Evolutionary conservation across 2,329 filamentous ascomycete species (phyloP), one percentile per base, ranked within the genome.

Genomic region (Aspergillus sojae): DNA sequence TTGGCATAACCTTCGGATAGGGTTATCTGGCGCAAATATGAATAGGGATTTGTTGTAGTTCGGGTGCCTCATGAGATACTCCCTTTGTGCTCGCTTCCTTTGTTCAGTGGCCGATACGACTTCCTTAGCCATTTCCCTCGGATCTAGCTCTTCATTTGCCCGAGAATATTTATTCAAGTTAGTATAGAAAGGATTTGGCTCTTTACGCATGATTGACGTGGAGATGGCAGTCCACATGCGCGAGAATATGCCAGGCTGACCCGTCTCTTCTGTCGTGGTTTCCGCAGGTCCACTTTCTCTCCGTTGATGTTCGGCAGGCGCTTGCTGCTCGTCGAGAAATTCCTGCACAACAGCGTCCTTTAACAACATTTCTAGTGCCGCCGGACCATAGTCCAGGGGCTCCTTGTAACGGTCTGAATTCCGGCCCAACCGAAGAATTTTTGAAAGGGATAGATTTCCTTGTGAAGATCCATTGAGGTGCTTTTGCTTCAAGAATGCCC

Each of bases 341-440:
- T 98, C 95, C 57, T 89, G 90, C 7, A 99, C 94, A 30, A 99
- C 93, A 1, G 93, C 93, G 77, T 98, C 94, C 75, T 98, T 98
- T 53, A 98, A 84, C 56, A 99, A 84, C 93, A 98, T 97, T 75
- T 98, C 95, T 75, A 96, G 91, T 60, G 93, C 94, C 7, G 93
- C 93, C 26, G 91, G 91, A 2, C 94, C 94, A 74, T 96, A 96
- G 74, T 97, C 94, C 19, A 98, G 82, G 2, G 94, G 94, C 74
- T 98, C 95, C 84, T 74, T 86, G 83, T 70, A 86, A 81, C 71
- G 87, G 84, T 58, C 86, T 82, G 72, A 90, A 82, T 69, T 88
- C 81, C 85, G 82, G 4, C 87, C 85, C 54, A 89, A 76, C 68
- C 86, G 88, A 78, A 88, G 85, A 43, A 88, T 88, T 19, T 84